These are phyloP conservation scores for Aphanomyces invadans DNA, from an alignment of 352 stramenopile genomes.

Conservation along the genomic window DNA sequence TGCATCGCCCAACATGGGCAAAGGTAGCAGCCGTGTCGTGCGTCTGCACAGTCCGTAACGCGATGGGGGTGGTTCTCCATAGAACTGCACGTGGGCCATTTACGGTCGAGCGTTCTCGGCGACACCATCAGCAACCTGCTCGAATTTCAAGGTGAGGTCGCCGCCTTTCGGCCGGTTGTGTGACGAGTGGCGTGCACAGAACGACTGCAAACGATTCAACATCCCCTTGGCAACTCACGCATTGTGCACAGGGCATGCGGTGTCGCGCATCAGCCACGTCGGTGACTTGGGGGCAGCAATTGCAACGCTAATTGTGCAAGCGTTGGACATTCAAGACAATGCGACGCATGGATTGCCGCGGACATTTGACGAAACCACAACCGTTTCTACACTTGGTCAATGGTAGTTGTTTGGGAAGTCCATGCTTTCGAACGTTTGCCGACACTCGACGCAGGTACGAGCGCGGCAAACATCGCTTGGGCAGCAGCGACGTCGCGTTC, in stretches of 20 bases:
- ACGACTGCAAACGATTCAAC: neutral
- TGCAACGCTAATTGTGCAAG: constrained; percentile 63
- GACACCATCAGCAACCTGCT: constrained; percentile 76
- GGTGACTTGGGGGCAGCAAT: constrained; percentile 70
- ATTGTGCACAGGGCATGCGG: constrained; percentile 35
- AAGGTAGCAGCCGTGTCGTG: no score
- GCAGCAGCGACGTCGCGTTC: constrained; percentile 35
- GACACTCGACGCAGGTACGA: constrained; percentile 36
- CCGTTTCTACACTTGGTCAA: constrained; percentile 50
- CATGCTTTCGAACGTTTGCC: no score
- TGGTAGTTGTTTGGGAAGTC: no score
- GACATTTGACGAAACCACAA: constrained; percentile 31
- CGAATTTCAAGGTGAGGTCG: constrained; percentile 41
- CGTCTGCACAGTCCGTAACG: no score
- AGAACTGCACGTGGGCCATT: constrained; percentile 74
- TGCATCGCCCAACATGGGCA: constrained; percentile 74
- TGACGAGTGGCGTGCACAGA: no score
- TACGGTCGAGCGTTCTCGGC: constrained; percentile 70
- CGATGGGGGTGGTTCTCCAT: no score
- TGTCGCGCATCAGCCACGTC: constrained; percentile 66
- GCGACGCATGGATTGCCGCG: neutral
- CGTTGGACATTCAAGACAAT: constrained; percentile 40
- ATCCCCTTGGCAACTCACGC: neutral
- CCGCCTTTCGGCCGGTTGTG: no score
- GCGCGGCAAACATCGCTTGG: constrained; percentile 45